phyloP scores from a whole-genome alignment of 2,329 filamentous ascomycete genomes.

The Mycogone perniciosa region DNA sequence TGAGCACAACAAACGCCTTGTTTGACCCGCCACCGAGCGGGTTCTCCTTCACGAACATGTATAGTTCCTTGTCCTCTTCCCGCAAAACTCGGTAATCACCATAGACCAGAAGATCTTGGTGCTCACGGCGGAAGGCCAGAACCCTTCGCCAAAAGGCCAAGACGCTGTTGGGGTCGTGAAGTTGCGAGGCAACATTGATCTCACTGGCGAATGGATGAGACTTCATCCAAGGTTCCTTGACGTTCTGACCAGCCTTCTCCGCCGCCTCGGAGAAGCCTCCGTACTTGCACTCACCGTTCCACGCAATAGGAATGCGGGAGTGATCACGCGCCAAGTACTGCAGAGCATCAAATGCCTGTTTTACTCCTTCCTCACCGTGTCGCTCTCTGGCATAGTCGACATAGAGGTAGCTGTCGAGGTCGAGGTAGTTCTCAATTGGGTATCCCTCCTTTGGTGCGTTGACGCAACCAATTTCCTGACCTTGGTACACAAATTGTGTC shows the following conservation, averaged over 20 bases:
- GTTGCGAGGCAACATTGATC: constrained; percentile 53
- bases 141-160: constrained; percentile 28
- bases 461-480: constrained; percentile 59
- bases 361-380: constrained; percentile 24
- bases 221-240: constrained; percentile 31
- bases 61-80: constrained; percentile 19
- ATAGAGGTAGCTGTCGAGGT: constrained; percentile 43
- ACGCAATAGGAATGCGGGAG: constrained; percentile 60
- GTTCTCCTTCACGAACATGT: constrained; percentile 27
- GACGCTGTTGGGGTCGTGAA: constrained; percentile 31
- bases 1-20: constrained; percentile 25
- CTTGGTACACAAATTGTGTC: constrained; percentile 61
- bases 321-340: constrained; percentile 49
- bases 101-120: constrained; percentile 28
- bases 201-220: constrained; percentile 24
- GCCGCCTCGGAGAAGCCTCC: constrained; percentile 32
- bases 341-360: constrained; percentile 28
- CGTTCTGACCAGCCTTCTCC: constrained; percentile 22
- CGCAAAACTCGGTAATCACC: constrained; percentile 27
- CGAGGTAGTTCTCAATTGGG: constrained; percentile 49
- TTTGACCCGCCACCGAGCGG: constrained; percentile 15
- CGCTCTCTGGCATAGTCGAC: constrained; percentile 26
- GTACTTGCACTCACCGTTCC: constrained; percentile 37
- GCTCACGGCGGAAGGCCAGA: constrained; percentile 26
- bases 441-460: constrained; percentile 53